Base-by-base conservation (phyloP, 2,329 filamentous ascomycete species). In the Ophiostoma sp. region DNA sequence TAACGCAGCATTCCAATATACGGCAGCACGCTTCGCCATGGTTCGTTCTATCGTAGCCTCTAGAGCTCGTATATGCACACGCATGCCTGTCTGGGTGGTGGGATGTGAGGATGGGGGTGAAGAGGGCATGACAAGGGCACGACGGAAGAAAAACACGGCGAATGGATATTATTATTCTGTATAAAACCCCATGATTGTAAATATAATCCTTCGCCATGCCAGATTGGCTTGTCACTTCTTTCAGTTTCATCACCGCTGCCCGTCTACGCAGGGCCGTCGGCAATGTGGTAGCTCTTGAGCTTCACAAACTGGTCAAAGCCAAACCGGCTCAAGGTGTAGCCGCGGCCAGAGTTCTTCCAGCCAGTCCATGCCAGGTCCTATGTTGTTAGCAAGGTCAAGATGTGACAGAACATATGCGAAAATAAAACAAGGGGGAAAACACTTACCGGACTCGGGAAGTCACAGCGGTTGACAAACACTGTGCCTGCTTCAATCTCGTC, bases 301-400 rank as follows among this genome's bases (percentile, higher is more conserved):
- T 95, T 96, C 77, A 96, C 90, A 78, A 97, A 98, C 78, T 96
- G 92, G 76, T 97, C 94, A 77, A 96, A 98, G 13, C 94, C 94
- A 77, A 94, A 96, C 75, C 83, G 89, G 81, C 93, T 95, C 76
- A 98, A 81, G 11, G 94, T 97, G 75, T 94, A 90, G 31, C 94
- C 94, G 79, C 92, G 94, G 74, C 94, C 94, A 72, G 93, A 97
- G 79, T 97, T 93, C 83, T 98, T 98, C 93, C 93, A 97, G 13
- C 94, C 94, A 2, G 94, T 95, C 93, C 93, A 96, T n/a, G 93
- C 93, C 74, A 96, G 86, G 79, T 96, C 93, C 91, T 94, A 75
- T 72, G 17, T 4, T 17, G 44, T 64, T 70, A 54, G 69, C n/a
- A 20, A 48, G 20, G 57, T 17, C 71, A 72, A 67, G 67, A 69